Evolutionary conservation across 495 filamentous ascomycete species (phyloP).

Genomic region (Neurospora sp.): DNA sequence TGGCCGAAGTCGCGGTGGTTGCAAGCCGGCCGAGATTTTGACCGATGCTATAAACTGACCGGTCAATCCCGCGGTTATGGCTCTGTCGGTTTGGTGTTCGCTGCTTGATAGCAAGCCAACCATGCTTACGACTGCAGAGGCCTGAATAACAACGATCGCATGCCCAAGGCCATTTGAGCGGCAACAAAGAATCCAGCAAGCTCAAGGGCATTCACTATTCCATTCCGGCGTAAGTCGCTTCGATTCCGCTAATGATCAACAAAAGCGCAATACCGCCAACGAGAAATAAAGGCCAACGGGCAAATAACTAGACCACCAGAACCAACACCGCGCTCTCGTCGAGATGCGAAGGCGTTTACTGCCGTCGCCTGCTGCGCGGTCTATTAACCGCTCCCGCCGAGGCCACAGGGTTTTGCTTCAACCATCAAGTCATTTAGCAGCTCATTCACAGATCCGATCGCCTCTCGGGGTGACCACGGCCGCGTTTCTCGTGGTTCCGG

Average conservation of each 20-base stretch:
- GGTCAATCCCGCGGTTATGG: background rate
- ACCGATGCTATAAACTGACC: background rate
- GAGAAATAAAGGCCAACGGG: background rate
- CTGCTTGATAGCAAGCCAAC: background rate
- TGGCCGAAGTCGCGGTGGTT: background rate
- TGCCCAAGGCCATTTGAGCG: background rate
- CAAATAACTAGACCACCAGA: background rate
- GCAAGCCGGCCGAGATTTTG: background rate
- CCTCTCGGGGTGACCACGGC: background rate
- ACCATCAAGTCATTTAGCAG: constrained; percentile 1
- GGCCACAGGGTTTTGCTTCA: background rate
- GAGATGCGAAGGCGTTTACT: background rate
- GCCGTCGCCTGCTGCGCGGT: background rate
- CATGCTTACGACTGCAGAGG: background rate
- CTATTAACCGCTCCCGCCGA: constrained; percentile 5
- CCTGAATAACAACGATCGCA: background rate
- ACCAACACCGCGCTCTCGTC: background rate
- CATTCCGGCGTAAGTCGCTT: background rate
- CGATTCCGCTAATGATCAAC: background rate
- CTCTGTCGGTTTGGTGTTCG: background rate
- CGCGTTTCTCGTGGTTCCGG: background rate
- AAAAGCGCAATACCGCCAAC: background rate
- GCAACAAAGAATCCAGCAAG: background rate
- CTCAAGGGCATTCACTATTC: background rate
- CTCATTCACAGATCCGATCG: background rate